phyloP scores from a whole-genome alignment of 257 asterid genomes.

The Paulownia fortunei region DNA sequence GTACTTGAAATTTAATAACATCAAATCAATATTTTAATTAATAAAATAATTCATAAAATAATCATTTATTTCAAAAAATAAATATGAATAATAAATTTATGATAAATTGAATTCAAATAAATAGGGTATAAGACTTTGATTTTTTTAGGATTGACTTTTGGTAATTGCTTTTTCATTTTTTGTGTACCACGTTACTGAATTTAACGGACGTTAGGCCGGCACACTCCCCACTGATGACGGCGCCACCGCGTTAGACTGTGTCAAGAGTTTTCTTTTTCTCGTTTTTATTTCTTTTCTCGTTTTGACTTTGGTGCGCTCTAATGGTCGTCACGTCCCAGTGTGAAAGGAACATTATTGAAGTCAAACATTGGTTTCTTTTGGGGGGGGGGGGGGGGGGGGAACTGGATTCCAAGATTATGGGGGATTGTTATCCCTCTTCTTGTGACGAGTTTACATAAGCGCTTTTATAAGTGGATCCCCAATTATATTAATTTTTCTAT shows the following conservation, averaged over 20 bases:
- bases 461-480: no score
- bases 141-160: not conserved
- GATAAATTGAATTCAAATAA: not conserved
- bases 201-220: conserved; percentile 46
- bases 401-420: not conserved
- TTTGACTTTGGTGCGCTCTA: conserved; percentile 23
- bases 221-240: conserved; percentile 19
- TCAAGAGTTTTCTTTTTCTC: not conserved
- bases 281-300: not conserved
- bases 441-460: no score
- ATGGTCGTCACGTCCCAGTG: not conserved
- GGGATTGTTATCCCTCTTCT: no score
- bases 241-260: conserved; percentile 30
- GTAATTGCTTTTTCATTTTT: not conserved
- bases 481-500: no score
- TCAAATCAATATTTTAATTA: no score
- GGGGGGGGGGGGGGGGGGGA: no score
- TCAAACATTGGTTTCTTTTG: not conserved
- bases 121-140: not conserved
- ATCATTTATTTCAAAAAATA: not conserved
- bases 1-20: no score
- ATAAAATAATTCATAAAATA: no score
- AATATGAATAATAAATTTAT: not conserved
- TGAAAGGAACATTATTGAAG: not conserved
- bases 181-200: not conserved